Evolutionary conservation across 2,329 filamentous ascomycete species (phyloP), one percentile per base, ranked within the genome.

Genomic region (Trichoderma harzianum): DNA sequence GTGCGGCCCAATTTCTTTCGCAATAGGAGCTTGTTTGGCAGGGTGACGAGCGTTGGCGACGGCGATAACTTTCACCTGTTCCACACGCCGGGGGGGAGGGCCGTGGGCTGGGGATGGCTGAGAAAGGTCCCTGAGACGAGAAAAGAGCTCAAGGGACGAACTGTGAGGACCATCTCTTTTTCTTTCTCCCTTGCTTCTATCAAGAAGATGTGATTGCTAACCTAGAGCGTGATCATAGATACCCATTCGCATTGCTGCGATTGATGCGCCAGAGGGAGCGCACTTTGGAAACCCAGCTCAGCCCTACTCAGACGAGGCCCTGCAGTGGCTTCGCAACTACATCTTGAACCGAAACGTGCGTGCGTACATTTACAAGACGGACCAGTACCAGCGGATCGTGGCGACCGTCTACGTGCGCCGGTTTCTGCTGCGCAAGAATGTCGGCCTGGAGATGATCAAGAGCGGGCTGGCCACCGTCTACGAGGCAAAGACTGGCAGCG

Each of bases 41-140:
- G 88, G 73, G 96, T 98, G 55, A 98, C 95, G 14, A 94, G 93
- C 76, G 96, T 99, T 28, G 96, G 97, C 55, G 96, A 99, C 86
- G 97, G 94, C 5, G 96, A 99, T 82, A 95, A 95, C 79, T 98
- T 99, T 80, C 92, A 96, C 76, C 81, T 99, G 62, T 99, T 92
- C 80, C 96, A 99, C 81, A 98, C 94, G 0, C 96, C 96, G 0
- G 95, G 95, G n/a, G 96, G 96, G 12, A 87, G 90, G 75, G 81
- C 95, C 66, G 87, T 92, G 12, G 96, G 96, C 68, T 99, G 96
- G 96, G 94, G 92, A n/a, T 97, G 93, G 94, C 78, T 96, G 74
- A 91, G 94, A 77, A 90, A 83, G 72, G 87, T 97, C 7, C 95
- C 94, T 1, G 86, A 83, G 14, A 89, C 87, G 71, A 91, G 87